These are phyloP conservation scores for Amanita rimosa DNA, from an alignment of 768 basidiomycete species.

Conservation along the genomic window DNA sequence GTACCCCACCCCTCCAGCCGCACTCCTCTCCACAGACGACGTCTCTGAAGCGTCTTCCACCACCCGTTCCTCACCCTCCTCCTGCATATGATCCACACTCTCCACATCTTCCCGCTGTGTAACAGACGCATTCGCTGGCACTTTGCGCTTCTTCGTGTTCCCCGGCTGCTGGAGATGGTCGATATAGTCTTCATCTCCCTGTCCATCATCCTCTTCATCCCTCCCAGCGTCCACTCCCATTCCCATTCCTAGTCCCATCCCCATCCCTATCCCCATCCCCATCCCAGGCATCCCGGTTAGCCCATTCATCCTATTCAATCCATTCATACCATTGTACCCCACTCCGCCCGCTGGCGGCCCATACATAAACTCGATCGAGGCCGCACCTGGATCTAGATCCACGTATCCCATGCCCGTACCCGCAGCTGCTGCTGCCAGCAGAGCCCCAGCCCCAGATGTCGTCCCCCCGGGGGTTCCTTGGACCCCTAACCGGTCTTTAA, in stretches of 20 bases:
- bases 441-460: too few species aligned
- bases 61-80: slow-evolving; percentile 14
- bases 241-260: slow-evolving; percentile 10
- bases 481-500: slow-evolving; percentile 5
- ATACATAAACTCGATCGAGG: slow-evolving; percentile 13
- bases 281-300: neutral
- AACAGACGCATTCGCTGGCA: slow-evolving; percentile 56
- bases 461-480: neutral
- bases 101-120: slow-evolving; percentile 36
- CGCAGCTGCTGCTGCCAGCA: too few species aligned
- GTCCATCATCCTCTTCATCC: slow-evolving; percentile 36
- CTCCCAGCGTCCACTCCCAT: slow-evolving; percentile 5
- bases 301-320: neutral
- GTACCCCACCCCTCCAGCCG: neutral
- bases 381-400: slow-evolving; percentile 1
- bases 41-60: slow-evolving; percentile 13
- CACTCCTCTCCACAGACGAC: neutral
- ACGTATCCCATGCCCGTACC: neutral
- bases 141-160: slow-evolving; percentile 85
- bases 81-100: slow-evolving; percentile 14
- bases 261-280: too few species aligned
- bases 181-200: slow-evolving; percentile 48
- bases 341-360: slow-evolving; percentile 10
- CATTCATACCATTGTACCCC: slow-evolving; percentile 1
- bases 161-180: slow-evolving; percentile 69